phyloP scores from a whole-genome alignment of 1,284 basidiomycete species.

The Puccinia sorghi region DNA sequence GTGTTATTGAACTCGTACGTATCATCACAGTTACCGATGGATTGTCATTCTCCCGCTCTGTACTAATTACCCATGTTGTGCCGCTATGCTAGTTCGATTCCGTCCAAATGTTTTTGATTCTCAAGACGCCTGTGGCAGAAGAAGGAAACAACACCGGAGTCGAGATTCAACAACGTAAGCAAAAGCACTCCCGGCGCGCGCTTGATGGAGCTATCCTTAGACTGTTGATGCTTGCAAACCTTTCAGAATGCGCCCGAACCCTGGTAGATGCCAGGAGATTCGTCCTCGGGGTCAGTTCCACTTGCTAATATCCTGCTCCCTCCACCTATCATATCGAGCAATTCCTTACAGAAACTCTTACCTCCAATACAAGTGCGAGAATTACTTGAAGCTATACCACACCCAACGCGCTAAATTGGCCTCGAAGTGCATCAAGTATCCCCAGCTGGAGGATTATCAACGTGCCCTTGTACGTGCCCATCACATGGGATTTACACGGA shows the following conservation, averaged over 20 bases:
- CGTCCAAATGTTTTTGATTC: conserved; percentile 44
- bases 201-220: not conserved
- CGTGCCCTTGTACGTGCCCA: conserved; percentile 28
- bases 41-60: not conserved
- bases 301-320: not conserved
- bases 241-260: conserved; percentile 42
- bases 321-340: not conserved
- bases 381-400: conserved; percentile 48
- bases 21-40: not conserved
- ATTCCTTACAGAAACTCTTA: not conserved
- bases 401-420: conserved; percentile 49
- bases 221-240: not conserved
- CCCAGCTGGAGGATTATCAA: conserved; percentile 47
- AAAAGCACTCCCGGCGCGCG: not conserved
- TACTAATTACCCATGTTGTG: not conserved
- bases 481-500: too few relatives aligned
- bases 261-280: conserved; percentile 45
- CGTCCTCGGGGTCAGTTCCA: conserved; percentile 37
- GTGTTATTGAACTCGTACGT: conserved; percentile 31
- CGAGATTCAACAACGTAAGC: conserved; percentile 49
- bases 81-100: conserved; percentile 16
- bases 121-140: conserved; percentile 47
- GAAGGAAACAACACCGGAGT: conserved; percentile 50
- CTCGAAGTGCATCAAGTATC: conserved; percentile 49
- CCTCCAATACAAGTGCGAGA: conserved; percentile 30